These are phyloP conservation scores for Cytidiella melzeri DNA, from an alignment of 768 basidiomycete species.

Conservation along the genomic window DNA sequence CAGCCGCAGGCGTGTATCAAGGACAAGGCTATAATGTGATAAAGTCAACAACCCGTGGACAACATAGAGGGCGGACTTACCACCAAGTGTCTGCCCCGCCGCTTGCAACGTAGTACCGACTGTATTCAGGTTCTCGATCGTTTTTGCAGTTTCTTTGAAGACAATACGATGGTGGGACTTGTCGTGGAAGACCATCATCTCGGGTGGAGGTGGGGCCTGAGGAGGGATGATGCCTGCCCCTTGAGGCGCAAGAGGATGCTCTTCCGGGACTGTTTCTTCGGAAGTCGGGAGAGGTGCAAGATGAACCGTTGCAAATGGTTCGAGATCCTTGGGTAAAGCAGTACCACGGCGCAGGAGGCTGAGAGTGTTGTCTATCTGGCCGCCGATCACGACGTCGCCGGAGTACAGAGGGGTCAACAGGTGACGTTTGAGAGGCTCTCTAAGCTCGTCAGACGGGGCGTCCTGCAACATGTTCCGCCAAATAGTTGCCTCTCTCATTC, in stretches of 20 bases:
- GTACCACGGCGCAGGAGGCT: background rate
- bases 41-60: background rate
- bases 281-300: background rate
- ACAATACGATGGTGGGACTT: slow-evolving; percentile 13
- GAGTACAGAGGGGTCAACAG: background rate
- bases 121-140: slow-evolving; percentile 1
- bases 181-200: background rate
- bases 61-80: background rate
- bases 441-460: background rate
- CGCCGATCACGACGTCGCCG: background rate
- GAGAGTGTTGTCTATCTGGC: background rate
- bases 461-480: background rate
- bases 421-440: background rate
- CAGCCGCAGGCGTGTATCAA: slow-evolving; percentile 9
- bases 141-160: slow-evolving; percentile 13
- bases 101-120: background rate
- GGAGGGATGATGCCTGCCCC: background rate
- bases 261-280: background rate
- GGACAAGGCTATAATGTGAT: slow-evolving; percentile 3
- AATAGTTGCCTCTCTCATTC: background rate
- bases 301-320: background rate
- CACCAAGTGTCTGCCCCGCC: background rate
- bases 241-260: background rate
- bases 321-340: background rate
- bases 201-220: background rate